Base-by-base conservation (phyloP, 495 filamentous ascomycete genomes). In the Xylaria cubensis region DNA sequence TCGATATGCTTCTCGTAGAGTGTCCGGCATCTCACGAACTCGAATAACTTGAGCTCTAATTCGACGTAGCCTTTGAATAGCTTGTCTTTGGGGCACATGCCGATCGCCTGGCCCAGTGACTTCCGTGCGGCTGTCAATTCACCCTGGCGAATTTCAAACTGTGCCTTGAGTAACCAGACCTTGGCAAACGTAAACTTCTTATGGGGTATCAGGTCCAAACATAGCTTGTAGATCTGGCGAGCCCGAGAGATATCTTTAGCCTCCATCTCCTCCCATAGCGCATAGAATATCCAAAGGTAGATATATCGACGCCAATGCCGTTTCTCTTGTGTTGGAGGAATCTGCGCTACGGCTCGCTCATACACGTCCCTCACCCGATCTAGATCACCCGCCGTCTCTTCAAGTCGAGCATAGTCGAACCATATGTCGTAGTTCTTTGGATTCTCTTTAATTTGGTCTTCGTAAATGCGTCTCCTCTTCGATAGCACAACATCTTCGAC, bases 151-250 rank as follows among this genome's bases (percentile, higher is more conserved):
- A 98, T 86, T 78, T 98, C 94, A 77, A 98, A 97, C 69, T 97
- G 93, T 10, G 95, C 95, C 76, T 94, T 95, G 81, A 95, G 85
- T 21, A 98, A 84, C 96, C 97, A 98, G 66, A 98, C 85, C 78
- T 99, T 99, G 80, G 94, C 93, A 80, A 98, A 99, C 2, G 96
- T 98, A 83, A 98, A 99, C 74, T 93, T 92, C 80, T 97, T 97
- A 84, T 99, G 95, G 0, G 96, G 97, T 73, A 98, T 91, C 32
- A 98, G 83, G 75, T 90, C 91, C 46, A 98, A 82, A 72, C 93
- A 97, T 73, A 95, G 92, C 69, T 92, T 86, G 83, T 97, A 98
- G 74, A 99, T 93, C 76, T 97, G 92, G 39, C 93, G 88, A 9
- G 95, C 94, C 46, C 97, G 90, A 26, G 91, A 88, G 46, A 89